Percentiles rank a stretch among this genome's conserved stretches.
These are phyloP conservation scores for Scutellaria barbata DNA, from an alignment of 257 asterid species.

Conservation along the genomic window DNA sequence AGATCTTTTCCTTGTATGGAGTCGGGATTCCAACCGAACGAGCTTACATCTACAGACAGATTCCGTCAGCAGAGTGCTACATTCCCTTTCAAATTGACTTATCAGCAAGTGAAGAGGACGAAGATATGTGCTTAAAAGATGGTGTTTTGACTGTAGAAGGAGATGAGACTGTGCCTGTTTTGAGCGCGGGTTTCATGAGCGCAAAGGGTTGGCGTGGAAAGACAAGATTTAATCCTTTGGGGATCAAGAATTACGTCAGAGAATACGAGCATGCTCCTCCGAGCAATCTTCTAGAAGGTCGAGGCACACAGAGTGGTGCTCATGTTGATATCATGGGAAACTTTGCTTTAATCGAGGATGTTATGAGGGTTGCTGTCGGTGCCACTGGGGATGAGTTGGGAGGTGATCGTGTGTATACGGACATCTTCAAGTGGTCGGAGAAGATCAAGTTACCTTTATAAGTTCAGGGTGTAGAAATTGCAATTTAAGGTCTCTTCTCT, in stretches of 20 bases:
- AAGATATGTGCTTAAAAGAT: conserved; percentile 51
- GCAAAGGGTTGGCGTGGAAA: conserved; percentile 90
- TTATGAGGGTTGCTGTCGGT: conserved; percentile 76
- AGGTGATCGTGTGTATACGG: conserved; percentile 69
- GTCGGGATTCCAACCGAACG: conserved; percentile 71
- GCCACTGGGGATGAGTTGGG: conserved; percentile 70
- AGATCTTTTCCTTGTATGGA: conserved; percentile 67
- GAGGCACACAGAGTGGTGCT: conserved; percentile 89
- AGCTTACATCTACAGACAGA: conserved; percentile 57
- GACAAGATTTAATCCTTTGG: conserved; percentile 80
- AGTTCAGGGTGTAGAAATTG: neutral
- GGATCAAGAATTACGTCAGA: conserved; percentile 59
- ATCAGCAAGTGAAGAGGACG: conserved; percentile 52
- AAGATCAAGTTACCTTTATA: conserved; percentile 58
- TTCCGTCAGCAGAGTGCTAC: conserved; percentile 59
- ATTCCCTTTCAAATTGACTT: conserved; percentile 70
- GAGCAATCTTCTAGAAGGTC: conserved; percentile 67
- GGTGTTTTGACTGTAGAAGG: conserved; percentile 64
- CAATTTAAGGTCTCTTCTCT: too few species aligned
- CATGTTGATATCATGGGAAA: conserved; percentile 94
- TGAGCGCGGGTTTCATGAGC: conserved; percentile 86
- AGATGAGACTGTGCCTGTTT: conserved; percentile 76
- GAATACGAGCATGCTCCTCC: conserved; percentile 87
- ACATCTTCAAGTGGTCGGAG: conserved; percentile 72
- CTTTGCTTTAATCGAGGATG: conserved; percentile 73